Conservation (phyloP, 306 rosid genomes). For the Urtica urens region DNA sequence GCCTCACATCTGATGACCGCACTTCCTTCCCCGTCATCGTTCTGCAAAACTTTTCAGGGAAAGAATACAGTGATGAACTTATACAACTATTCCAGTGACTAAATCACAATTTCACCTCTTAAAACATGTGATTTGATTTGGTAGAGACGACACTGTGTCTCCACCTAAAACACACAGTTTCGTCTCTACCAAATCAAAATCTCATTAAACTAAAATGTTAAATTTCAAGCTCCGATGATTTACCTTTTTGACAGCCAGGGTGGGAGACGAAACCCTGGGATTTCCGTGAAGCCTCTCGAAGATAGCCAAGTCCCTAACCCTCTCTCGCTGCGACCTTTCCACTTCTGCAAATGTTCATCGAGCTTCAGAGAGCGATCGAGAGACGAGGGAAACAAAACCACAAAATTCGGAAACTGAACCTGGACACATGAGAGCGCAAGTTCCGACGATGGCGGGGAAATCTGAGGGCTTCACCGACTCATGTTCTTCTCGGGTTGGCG, state of each 20-base stretch:
- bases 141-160: too few species aligned
- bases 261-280: slow-evolving; percentile 54
- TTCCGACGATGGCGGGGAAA: slow-evolving; percentile 34
- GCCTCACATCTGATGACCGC: slow-evolving; percentile 68
- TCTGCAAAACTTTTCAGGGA: slow-evolving; percentile 71
- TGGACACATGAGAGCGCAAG: slow-evolving; percentile 84
- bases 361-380: background rate
- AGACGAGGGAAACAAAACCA: slow-evolving; percentile 25
- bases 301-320: slow-evolving; percentile 68
- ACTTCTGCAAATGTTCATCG: slow-evolving; percentile 26
- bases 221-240: background rate
- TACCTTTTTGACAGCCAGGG: slow-evolving; percentile 80
- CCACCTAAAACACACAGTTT: too few species aligned
- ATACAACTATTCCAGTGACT: too few species aligned
- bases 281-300: slow-evolving; percentile 76
- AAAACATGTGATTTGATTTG: too few species aligned
- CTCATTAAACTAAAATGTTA: too few species aligned
- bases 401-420: slow-evolving; percentile 34
- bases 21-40: slow-evolving; percentile 47
- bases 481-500: slow-evolving; percentile 3
- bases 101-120: too few species aligned
- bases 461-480: slow-evolving; percentile 15
- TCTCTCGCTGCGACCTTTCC: slow-evolving; percentile 78
- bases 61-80: too few species aligned
- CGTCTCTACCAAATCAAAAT: too few species aligned